These are phyloP conservation scores for Chaetoscypha palmicola DNA, from an alignment of 2,329 filamentous ascomycete genomes.

Conservation along the genomic window DNA sequence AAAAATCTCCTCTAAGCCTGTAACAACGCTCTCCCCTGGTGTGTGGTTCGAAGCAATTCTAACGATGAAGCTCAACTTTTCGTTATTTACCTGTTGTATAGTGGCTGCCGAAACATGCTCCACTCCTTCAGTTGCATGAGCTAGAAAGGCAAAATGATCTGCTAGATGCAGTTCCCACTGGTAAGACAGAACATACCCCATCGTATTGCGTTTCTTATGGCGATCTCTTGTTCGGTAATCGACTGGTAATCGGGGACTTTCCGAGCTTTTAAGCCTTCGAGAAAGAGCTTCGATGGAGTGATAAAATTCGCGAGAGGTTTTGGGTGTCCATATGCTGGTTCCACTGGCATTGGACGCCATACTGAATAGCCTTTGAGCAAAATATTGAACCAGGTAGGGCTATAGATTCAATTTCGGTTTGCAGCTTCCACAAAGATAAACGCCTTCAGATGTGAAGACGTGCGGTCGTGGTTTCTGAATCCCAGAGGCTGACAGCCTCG, in stretches of 20 bases:
- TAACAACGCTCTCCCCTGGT: not conserved
- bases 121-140: slow-evolving; percentile 7
- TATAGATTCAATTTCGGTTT: not conserved
- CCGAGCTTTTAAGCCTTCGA: not conserved
- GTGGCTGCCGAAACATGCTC: slow-evolving; percentile 18
- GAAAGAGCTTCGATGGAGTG: not conserved
- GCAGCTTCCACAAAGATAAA: not conserved
- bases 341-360: too few relatives aligned
- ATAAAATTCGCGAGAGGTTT: not conserved
- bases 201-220: not conserved
- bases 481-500: not conserved
- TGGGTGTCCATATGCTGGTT: too few relatives aligned
- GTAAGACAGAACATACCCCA: slow-evolving; percentile 2
- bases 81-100: slow-evolving; percentile 14
- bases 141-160: slow-evolving; percentile 23
- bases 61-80: slow-evolving; percentile 10
- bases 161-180: slow-evolving; percentile 22
- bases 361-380: too few relatives aligned
- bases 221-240: not conserved
- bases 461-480: not conserved
- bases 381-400: too few relatives aligned
- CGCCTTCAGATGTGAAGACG: not conserved
- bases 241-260: not conserved
- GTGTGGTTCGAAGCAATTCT: slow-evolving; percentile 20
- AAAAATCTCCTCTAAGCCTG: slow-evolving; percentile 4